Evolutionary conservation across 2,329 filamentous ascomycete species (phyloP), one percentile per base, ranked within the genome.

Genomic region (Furcasterigmium furcatum): DNA sequence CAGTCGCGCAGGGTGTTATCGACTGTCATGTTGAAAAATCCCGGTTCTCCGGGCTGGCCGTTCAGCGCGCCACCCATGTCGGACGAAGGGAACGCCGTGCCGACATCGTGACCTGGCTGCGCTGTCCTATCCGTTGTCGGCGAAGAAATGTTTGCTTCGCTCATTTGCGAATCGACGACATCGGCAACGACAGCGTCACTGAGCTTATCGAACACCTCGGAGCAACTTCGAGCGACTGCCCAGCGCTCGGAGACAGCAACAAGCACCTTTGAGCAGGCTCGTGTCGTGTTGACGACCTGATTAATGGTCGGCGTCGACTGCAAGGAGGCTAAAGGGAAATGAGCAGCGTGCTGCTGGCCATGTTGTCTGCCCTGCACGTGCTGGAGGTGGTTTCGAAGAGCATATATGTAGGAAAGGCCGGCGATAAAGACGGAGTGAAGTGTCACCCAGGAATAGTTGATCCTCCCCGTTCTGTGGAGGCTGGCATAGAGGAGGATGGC

Each of bases 371-470:
- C 44, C 21, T 61, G 52, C 4, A 55, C 46, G 9, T 57, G 58
- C 19, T 64, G 65, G 25, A 72, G 63, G 43, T 72, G 69, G 2
- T 65, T 60, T 1, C 67, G 59, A 1, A 71, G 47, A 0, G 67
- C 67, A 32, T 73, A 73, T 3, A 73, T 63, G 41, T 71, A 73
- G 0, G 68, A 67, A 0, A 72, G 48, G 0, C 72, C 72, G 0
- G 71, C 71, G 46, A 74, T 65, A 52, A 76, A 76, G 2, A 74
- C 63, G 1, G 68, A 62, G 41, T 76, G 73, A 46, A 76, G 62
- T 0, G 72, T 73, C 21, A 76, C 67, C 71, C 72, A 76, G 0
- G 66, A 69, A 35, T 68, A 75, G 51, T 75, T 76, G 46, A 76
- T 68, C 38, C 67, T 67, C 5, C 69, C 59, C 0, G 67, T 69